A percentile compares a stretch with the other conserved stretches of the same genome.
phyloP scores from a whole-genome alignment of 768 basidiomycete genomes.

The Gloeostereum incarnatum region DNA sequence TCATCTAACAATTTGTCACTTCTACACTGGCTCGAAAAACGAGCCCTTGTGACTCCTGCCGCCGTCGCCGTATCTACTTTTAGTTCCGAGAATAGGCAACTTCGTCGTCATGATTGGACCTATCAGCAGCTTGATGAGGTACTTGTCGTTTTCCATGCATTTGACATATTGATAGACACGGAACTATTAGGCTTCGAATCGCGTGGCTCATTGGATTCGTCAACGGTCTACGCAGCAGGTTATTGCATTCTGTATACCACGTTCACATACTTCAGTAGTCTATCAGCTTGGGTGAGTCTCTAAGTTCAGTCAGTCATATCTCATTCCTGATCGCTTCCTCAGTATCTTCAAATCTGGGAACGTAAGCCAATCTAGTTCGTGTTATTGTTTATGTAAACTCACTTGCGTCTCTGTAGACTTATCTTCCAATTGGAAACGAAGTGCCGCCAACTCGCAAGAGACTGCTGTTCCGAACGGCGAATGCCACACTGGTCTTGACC shows the following conservation, averaged over 20 bases:
- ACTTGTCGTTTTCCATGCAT: neutral
- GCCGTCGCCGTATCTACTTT: constrained; percentile 1
- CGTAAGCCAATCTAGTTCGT: neutral
- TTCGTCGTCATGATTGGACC: constrained; percentile 1
- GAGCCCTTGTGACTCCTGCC: neutral
- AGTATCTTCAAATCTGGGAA: constrained; percentile 6
- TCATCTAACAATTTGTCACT: neutral
- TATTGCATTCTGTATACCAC: constrained; percentile 4
- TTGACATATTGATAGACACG: neutral
- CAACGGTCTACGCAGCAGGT: neutral
- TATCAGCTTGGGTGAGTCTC: constrained; percentile 5
- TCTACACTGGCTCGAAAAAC: constrained; percentile 5
- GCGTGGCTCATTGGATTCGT: constrained; percentile 3
- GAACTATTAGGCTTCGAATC: constrained; percentile 2
- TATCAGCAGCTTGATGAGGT: constrained; percentile 3
- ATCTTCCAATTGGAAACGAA: constrained; percentile 2
- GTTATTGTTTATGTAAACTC: neutral
- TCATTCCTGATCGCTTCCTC: too few relatives aligned
- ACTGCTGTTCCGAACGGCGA: constrained; percentile 2
- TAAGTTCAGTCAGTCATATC: neutral
- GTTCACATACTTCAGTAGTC: neutral
- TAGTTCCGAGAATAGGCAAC: neutral
- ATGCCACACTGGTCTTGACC: constrained; percentile 2
- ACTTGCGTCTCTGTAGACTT: constrained; percentile 1
- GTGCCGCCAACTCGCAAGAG: constrained; percentile 2